Percentiles rank a stretch among this genome's conserved stretches.
Evolutionary conservation across 139 green algal species (phyloP).

Genomic region (Chlamydomonas sphaeroides): DNA sequence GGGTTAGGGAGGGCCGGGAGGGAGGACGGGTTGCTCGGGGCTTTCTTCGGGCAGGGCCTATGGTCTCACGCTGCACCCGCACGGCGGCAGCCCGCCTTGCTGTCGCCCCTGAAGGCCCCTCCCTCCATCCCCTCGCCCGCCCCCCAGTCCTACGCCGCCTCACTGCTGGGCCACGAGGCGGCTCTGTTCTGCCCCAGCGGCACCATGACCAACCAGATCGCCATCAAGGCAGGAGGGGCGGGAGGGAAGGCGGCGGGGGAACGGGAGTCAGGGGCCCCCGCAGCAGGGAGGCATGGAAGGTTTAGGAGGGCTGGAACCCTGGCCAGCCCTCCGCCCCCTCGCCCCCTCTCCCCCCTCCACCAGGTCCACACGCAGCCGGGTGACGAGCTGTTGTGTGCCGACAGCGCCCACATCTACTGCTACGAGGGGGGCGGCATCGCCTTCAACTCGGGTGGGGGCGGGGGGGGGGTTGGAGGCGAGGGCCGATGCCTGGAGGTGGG

Average conservation of each 20-base stretch:
- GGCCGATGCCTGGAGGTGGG: too few relatives aligned
- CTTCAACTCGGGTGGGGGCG: slow-evolving; percentile 53
- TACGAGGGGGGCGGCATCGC: slow-evolving; percentile 71
- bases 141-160: slow-evolving; percentile 50
- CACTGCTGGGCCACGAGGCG: slow-evolving; percentile 76
- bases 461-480: not conserved
- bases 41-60: too few relatives aligned
- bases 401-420: slow-evolving; percentile 63
- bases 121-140: not conserved
- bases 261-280: too few relatives aligned
- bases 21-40: too few relatives aligned
- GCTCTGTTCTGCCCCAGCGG: slow-evolving; percentile 79
- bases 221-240: slow-evolving; percentile 51
- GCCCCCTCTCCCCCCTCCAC: not conserved
- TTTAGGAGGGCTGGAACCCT: too few relatives aligned
- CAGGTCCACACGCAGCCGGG: slow-evolving; percentile 50
- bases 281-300: too few relatives aligned
- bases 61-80: too few relatives aligned
- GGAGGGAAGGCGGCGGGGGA: not conserved
- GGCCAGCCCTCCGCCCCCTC: too few relatives aligned
- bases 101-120: not conserved
- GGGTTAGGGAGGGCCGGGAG: not conserved
- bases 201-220: slow-evolving; percentile 85
- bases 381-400: slow-evolving; percentile 62
- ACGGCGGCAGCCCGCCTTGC: too few relatives aligned